Conservation (phyloP, 257 asterid species). For the Scutellaria barbata region DNA sequence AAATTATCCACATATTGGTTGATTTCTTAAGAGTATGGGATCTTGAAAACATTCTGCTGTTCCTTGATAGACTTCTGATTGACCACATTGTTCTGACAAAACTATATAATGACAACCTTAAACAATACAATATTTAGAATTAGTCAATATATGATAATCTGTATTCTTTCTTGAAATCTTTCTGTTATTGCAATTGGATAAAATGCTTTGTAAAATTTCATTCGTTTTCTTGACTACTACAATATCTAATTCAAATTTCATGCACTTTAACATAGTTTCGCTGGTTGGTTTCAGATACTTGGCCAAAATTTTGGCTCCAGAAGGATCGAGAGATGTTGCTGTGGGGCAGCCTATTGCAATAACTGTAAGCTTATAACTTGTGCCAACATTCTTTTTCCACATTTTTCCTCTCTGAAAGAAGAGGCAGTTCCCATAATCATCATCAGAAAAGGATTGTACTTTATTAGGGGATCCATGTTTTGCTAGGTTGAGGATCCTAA, state of each 20-base stretch:
- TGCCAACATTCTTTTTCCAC: neutral
- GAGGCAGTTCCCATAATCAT: neutral
- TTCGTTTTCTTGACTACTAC: slow-evolving; percentile 23
- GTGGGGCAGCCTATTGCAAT: slow-evolving; percentile 95
- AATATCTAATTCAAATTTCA: slow-evolving; percentile 21
- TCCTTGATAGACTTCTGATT: slow-evolving; percentile 21
- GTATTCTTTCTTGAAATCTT: slow-evolving; percentile 11
- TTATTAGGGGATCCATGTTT: slow-evolving; percentile 39
- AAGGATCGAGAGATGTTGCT: slow-evolving; percentile 90
- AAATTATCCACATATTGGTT: slow-evolving; percentile 34
- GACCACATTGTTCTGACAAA: slow-evolving; percentile 20
- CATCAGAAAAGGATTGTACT: slow-evolving; percentile 27
- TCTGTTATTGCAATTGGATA: neutral
- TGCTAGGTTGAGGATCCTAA: slow-evolving; percentile 91
- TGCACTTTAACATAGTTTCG: slow-evolving; percentile 30
- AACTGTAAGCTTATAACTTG: slow-evolving; percentile 66
- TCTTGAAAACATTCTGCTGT: slow-evolving; percentile 22
- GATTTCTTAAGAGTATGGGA: slow-evolving; percentile 24
- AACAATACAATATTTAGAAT: slow-evolving; percentile 22
- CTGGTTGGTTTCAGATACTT: slow-evolving; percentile 64
- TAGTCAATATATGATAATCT: slow-evolving; percentile 3
- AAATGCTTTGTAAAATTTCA: neutral
- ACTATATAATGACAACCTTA: slow-evolving; percentile 29
- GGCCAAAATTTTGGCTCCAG: slow-evolving; percentile 93
- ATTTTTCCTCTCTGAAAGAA: slow-evolving; percentile 15